These are phyloP conservation scores for Umbelopsis sp. DNA, from an alignment of 192 early-diverging fungal species.

Conservation along the genomic window DNA sequence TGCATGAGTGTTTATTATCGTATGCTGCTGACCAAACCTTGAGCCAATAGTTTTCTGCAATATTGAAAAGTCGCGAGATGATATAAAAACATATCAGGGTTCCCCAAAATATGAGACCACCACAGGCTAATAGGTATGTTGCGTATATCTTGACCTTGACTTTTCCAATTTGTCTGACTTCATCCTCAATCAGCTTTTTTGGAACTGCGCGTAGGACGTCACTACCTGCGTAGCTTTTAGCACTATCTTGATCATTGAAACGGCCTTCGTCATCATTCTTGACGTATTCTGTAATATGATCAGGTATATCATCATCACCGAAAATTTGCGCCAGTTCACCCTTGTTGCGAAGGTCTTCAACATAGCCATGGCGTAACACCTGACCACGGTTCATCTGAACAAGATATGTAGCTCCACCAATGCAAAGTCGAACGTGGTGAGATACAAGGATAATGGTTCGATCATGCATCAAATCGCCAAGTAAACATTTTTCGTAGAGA, in stretches of 20 bases:
- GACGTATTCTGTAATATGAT: background rate
- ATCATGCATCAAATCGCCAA: conserved; percentile 65
- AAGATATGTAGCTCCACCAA: conserved; percentile 50
- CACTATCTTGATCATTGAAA: background rate
- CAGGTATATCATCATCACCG: conserved; percentile 8
- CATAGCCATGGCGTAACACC: conserved; percentile 25
- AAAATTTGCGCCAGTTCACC: conserved; percentile 22
- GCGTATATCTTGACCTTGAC: conserved; percentile 75
- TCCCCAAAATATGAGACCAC: conserved; percentile 60
- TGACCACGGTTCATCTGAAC: conserved; percentile 55
- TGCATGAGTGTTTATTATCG: background rate
- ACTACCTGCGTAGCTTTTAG: background rate
- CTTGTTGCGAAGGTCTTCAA: conserved; percentile 7
- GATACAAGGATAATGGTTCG: conserved; percentile 84
- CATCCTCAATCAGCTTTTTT: conserved; percentile 23
- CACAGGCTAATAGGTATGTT: conserved; percentile 69
- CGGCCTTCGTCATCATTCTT: conserved; percentile 4
- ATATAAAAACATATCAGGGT: conserved; percentile 41
- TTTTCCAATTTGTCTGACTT: conserved; percentile 50
- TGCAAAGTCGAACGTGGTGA: conserved; percentile 66
- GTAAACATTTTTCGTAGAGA: conserved; percentile 53
- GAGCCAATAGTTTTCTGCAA: conserved; percentile 56
- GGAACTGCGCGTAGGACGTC: conserved; percentile 6
- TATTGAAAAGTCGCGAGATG: conserved; percentile 42
- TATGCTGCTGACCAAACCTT: conserved; percentile 52